Base-by-base conservation (phyloP, 345 rosid genomes). In the Eucalyptus decipiens region DNA sequence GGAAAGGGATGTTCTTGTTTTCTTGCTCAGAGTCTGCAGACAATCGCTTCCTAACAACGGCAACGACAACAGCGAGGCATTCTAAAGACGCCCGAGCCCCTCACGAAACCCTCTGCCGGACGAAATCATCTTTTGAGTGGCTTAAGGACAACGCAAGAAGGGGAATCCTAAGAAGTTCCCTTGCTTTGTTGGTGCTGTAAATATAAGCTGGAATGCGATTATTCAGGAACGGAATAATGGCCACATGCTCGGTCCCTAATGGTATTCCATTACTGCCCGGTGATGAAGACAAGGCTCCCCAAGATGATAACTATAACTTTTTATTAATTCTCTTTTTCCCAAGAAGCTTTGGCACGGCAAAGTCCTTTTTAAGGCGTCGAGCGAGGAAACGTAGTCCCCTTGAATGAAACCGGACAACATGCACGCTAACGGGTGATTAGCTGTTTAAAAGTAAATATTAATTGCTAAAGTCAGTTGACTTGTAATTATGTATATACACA, bases 401-500 rank as follows among this genome's bases (percentile, higher is more conserved):
- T 21, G 3, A 3, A 21, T 23, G 30, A 42, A 76, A 76, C 85
- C 85, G 3, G 47, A 40, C 85, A 40, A 40, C 28, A 3, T 11
- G 83, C 83, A 37, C 24, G 81, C 81, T 19, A 19, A 37, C 28
- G 83, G 45, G 45, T 19, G 23, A 37, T 10, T 37, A 19, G 45
- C 12, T 19, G 83, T 72, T 72, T 72, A 37, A 21, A 21, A 72
- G 42, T 34, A 8, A 9, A 5, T 32, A 18, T 18, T 34, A 34
- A 32, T 69, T 21, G 12, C 80, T 17, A 3, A 62, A 28, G 3
- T n/a, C n/a, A n/a, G n/a, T 8, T 69, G 80, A 69, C 42, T 32
- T 17, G 24, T 17, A 8, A 9, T n/a, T 2, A 16, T 9, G 4
- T 23, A 56, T 2, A 9, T 1, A 23, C 3, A 56, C 6, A 24